Evolutionary conservation across 1,284 basidiomycete species (phyloP).

Genomic region (Sphaerobolus stellatus): DNA sequence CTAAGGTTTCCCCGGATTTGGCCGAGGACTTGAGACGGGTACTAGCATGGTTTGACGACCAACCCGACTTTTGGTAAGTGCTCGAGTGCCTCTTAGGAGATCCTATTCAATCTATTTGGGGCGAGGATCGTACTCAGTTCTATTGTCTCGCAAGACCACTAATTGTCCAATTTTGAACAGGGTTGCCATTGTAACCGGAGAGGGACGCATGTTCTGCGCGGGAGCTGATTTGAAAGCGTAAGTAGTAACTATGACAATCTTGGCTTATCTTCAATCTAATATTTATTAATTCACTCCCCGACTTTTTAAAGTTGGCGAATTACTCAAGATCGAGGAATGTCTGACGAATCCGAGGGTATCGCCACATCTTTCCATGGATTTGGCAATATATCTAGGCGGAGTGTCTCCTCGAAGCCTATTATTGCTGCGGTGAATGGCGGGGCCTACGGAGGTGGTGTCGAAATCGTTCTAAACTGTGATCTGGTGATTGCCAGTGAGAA

Average conservation of each 20-base stretch:
- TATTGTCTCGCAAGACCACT: background rate
- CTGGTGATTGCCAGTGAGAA: slow-evolving; percentile 73
- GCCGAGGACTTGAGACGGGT: slow-evolving; percentile 53
- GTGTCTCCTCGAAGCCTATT: slow-evolving; percentile 67
- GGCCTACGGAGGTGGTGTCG: slow-evolving; percentile 79
- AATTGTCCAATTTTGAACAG: slow-evolving; percentile 40
- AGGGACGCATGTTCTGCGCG: slow-evolving; percentile 77
- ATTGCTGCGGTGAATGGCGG: slow-evolving; percentile 83
- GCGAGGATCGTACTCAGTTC: background rate
- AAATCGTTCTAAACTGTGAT: slow-evolving; percentile 81
- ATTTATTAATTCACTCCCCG: slow-evolving; percentile 7
- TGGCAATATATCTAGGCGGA: slow-evolving; percentile 70
- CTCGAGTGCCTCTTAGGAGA: too few relatives aligned
- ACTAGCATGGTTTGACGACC: slow-evolving; percentile 77
- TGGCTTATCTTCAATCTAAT: background rate
- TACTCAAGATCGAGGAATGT: slow-evolving; percentile 23
- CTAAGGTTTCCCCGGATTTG: slow-evolving; percentile 45
- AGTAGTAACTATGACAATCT: slow-evolving; percentile 30
- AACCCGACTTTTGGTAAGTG: slow-evolving; percentile 67
- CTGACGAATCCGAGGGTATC: slow-evolving; percentile 44
- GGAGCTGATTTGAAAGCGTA: slow-evolving; percentile 77
- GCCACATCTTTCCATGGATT: slow-evolving; percentile 61
- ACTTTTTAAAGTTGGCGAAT: slow-evolving; percentile 2
- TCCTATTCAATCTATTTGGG: background rate
- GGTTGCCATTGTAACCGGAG: slow-evolving; percentile 77